A percentile compares a stretch with the other conserved stretches of the same genome.
phyloP scores from a whole-genome alignment of 352 stramenopile genomes.

The Pythium oligandrum region DNA sequence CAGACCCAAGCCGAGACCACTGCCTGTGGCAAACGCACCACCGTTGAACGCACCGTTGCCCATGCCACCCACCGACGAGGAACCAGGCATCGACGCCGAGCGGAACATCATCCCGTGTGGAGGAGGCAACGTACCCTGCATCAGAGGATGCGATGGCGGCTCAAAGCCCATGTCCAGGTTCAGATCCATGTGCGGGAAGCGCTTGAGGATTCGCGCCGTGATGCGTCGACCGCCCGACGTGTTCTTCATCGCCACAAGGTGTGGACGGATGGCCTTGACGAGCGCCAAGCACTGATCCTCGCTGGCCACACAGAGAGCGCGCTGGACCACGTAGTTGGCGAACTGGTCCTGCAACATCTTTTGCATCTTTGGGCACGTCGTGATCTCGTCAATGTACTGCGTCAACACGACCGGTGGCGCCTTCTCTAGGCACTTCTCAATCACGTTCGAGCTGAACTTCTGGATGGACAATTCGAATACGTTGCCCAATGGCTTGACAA shows the following conservation, averaged over 20 bases:
- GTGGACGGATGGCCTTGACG: slow-evolving; percentile 94
- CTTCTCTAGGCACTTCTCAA: slow-evolving; percentile 98
- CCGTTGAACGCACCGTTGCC: no score
- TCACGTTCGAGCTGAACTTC: slow-evolving; percentile 99
- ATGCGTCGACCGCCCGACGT: slow-evolving; percentile 93
- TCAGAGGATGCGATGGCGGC: slow-evolving; percentile 4
- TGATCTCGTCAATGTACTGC: slow-evolving; percentile 78
- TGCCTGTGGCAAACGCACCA: no score
- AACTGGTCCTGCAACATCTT: slow-evolving; percentile 97
- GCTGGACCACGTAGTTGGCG: slow-evolving; percentile 98
- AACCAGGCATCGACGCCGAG: background rate
- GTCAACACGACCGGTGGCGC: slow-evolving; percentile 72
- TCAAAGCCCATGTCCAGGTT: slow-evolving; percentile 58
- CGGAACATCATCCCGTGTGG: slow-evolving; percentile 11
- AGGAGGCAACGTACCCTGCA: slow-evolving; percentile 30
- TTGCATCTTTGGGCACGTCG: slow-evolving; percentile 77
- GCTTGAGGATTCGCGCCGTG: slow-evolving; percentile 94
- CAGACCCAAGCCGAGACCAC: no score
- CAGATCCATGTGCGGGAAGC: slow-evolving; percentile 95
- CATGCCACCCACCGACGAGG: no score
- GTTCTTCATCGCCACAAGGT: slow-evolving; percentile 93
- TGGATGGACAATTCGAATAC: slow-evolving; percentile 96
- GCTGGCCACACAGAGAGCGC: slow-evolving; percentile 92
- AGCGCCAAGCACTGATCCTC: slow-evolving; percentile 93
- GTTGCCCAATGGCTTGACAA: slow-evolving; percentile 85